Evolutionary conservation across 805 yeast genomes (phyloP).

Genomic region (Yarrowia sp.): DNA sequence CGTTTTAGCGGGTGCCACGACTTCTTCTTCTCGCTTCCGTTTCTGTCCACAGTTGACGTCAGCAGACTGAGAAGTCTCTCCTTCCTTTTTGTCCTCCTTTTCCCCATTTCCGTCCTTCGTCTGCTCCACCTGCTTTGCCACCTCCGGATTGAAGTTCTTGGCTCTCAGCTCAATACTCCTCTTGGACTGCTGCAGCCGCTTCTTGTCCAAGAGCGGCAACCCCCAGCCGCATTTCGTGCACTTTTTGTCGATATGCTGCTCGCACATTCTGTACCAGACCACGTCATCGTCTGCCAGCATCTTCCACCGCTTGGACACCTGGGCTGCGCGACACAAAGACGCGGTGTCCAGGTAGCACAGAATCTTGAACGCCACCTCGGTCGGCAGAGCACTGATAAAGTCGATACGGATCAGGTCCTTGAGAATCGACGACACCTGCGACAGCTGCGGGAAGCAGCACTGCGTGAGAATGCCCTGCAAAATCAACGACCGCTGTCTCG

Average conservation of each 20-base stretch:
- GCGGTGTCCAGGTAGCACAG: slow-evolving; percentile 90
- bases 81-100: too few species aligned
- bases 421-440: slow-evolving; percentile 83
- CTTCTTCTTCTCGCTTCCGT: slow-evolving; percentile 15
- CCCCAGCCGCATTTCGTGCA: slow-evolving; percentile 99
- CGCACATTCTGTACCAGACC: slow-evolving; percentile 98
- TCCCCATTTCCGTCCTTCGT: too few species aligned
- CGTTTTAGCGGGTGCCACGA: not conserved
- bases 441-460: slow-evolving; percentile 94
- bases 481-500: slow-evolving; percentile 72
- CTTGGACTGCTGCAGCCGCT: slow-evolving; percentile 49
- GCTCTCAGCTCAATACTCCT: slow-evolving; percentile 48
- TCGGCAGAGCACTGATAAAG: slow-evolving; percentile 82
- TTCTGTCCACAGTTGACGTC: too few species aligned
- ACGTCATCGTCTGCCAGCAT: slow-evolving; percentile 91
- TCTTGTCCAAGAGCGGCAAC: slow-evolving; percentile 89
- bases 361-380: slow-evolving; percentile 83
- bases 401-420: slow-evolving; percentile 83
- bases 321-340: slow-evolving; percentile 92
- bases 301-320: slow-evolving; percentile 88
- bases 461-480: slow-evolving; percentile 84
- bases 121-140: not conserved
- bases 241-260: slow-evolving; percentile 95
- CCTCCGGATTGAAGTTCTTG: slow-evolving; percentile 34
- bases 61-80: too few species aligned